These are phyloP conservation scores for Fusarium dimerum DNA, from an alignment of 2,329 filamentous ascomycete genomes.

Conservation along the genomic window DNA sequence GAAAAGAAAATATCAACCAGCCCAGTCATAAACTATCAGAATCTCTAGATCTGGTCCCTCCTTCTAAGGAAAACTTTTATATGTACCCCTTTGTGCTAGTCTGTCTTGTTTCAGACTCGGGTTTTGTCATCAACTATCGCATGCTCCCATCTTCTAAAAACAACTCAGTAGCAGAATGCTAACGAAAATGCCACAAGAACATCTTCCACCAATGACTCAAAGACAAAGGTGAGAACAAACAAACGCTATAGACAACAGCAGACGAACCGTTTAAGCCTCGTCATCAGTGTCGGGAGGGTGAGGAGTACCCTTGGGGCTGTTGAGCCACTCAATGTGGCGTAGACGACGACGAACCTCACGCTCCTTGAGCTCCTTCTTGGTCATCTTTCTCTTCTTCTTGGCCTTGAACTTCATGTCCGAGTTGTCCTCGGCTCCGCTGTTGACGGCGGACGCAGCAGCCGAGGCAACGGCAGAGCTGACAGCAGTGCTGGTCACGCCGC, in stretches of 20 bases:
- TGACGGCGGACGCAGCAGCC: slow-evolving; percentile 50
- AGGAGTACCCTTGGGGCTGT: slow-evolving; percentile 81
- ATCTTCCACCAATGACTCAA: background rate
- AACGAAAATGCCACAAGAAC: background rate
- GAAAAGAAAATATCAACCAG: slow-evolving; percentile 13
- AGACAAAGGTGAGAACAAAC: background rate
- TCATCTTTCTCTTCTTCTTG: slow-evolving; percentile 98
- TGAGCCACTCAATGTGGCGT: slow-evolving; percentile 83
- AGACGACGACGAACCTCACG: slow-evolving; percentile 82
- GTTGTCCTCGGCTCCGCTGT: slow-evolving; percentile 82
- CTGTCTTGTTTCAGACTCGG: slow-evolving; percentile 22
- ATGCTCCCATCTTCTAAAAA: background rate
- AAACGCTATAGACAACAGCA: slow-evolving; percentile 8
- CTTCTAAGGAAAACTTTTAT: background rate
- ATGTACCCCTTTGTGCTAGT: background rate
- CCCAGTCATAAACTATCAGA: slow-evolving; percentile 19
- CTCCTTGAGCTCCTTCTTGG: slow-evolving; percentile 94
- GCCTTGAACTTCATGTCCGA: slow-evolving; percentile 82
- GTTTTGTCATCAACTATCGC: background rate
- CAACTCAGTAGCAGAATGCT: background rate
- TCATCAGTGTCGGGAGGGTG: slow-evolving; percentile 78
- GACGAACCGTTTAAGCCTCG: slow-evolving; percentile 49
- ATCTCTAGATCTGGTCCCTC: slow-evolving; percentile 1
- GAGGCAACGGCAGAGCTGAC: slow-evolving; percentile 39
- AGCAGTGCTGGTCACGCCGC: slow-evolving; percentile 54